Base-by-base conservation (phyloP, 2,329 filamentous ascomycete genomes). In the Ophiocordyceps camponoti-floridani region DNA sequence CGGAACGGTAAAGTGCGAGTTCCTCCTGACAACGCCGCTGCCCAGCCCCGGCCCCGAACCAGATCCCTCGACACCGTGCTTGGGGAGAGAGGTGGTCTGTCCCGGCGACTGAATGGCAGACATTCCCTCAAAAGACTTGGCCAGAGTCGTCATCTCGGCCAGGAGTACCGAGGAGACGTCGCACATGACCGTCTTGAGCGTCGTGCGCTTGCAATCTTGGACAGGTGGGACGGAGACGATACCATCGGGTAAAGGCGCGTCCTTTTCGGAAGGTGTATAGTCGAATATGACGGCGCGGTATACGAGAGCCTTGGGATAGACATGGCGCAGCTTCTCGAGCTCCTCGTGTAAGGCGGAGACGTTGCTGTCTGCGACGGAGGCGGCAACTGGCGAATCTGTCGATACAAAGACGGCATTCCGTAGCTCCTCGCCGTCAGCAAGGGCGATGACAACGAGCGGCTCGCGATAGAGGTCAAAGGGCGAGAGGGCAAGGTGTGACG, bases 401-500 rank as follows among this genome's bases (percentile, higher is more conserved):
- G 71, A 73, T 59, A 65, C 72, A 50, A 76, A 73, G 40, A 65
- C 61, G 4, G 64, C 59, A 48, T 69, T 68, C 47, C 69, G 63
- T 26, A 84, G 69, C 60, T 93, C 85, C 38, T 67, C 63, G 42
- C 84, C 86, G 62, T 96, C 89, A 14, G 85, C 84, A 47, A 96
- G 70, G 3, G 85, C 89, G 49, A 98, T 74, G 26, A 96, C 71
- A 44, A 83, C 76, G 45, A 95, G 69, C 9, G 86, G 82, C 59
- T 94, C 85, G 53, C 88, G 76, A 60, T 85, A 94, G 40, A 89
- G 69, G 59, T 98, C 91, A 66, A 95, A 95, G 1, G 91, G 88
- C 35, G 82, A 82, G 38, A 94, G 66, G 18, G 84, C 74, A 40
- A 85, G 68, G 57, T 94, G 85, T 30, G 84, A 85, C 30, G 79